These are phyloP conservation scores for Tricholoma terreum DNA, from an alignment of 768 basidiomycete species.

Conservation along the genomic window DNA sequence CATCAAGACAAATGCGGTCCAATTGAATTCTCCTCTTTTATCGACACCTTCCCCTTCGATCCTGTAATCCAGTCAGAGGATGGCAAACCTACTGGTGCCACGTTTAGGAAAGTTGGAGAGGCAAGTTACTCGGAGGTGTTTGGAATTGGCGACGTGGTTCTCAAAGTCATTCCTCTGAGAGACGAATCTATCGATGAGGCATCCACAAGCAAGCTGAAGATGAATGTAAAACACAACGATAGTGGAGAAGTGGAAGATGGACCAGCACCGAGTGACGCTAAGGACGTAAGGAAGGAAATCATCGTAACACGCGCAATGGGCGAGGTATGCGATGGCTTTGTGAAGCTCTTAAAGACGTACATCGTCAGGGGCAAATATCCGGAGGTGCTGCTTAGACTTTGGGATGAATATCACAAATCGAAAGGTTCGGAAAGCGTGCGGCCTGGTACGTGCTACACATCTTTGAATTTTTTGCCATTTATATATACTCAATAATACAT, in stretches of 20 bases:
- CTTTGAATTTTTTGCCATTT: neutral
- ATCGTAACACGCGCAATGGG: constrained; percentile 77
- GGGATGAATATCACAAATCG: constrained; percentile 80
- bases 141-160: constrained; percentile 82
- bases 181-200: constrained; percentile 38
- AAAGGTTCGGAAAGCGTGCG: constrained; percentile 82
- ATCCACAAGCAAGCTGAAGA: constrained; percentile 6
- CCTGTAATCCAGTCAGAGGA: constrained; percentile 47
- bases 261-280: constrained; percentile 69
- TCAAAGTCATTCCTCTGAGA: constrained; percentile 82
- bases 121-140: constrained; percentile 98
- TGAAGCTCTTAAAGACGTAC: constrained; percentile 77
- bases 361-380: constrained; percentile 89
- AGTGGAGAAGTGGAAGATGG: constrained; percentile 41
- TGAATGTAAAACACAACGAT: constrained; percentile 8
- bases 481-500: neutral
- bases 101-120: constrained; percentile 88
- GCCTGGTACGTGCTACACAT: constrained; percentile 53
- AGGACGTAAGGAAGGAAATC: constrained; percentile 78
- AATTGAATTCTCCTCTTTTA: constrained; percentile 80
- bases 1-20: constrained; percentile 57
- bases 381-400: constrained; percentile 66
- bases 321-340: constrained; percentile 72
- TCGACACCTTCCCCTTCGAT: constrained; percentile 76
- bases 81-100: constrained; percentile 17